phyloP scores from a whole-genome alignment of 139 green algal genomes.

The Volvox africanus region DNA sequence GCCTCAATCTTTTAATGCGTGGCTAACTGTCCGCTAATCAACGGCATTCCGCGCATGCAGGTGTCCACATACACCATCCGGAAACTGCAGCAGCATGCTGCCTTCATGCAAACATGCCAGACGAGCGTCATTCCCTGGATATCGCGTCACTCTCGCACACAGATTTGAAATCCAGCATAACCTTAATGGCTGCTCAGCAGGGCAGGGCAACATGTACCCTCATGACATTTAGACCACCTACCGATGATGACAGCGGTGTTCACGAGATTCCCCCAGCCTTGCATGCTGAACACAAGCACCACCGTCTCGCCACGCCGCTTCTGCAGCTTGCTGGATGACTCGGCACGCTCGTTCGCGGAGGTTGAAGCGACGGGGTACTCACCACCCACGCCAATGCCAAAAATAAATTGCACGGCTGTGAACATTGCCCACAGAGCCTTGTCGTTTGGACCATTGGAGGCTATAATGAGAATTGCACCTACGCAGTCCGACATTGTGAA shows the following conservation, averaged over 20 bases:
- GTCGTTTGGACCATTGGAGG: constrained; percentile 26
- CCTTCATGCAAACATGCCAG: background rate
- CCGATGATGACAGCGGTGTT: constrained; percentile 53
- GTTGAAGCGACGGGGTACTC: constrained; percentile 86
- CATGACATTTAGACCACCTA: background rate
- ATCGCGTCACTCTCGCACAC: no score
- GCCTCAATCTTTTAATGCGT: no score
- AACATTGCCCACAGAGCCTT: constrained; percentile 35
- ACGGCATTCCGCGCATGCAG: no score
- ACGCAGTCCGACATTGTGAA: background rate
- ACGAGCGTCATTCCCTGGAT: no score
- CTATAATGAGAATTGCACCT: constrained; percentile 42
- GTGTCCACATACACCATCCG: no score
- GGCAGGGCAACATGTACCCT: background rate
- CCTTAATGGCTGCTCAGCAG: no score
- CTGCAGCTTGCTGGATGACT: constrained; percentile 64
- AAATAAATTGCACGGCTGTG: constrained; percentile 50
- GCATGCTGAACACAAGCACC: constrained; percentile 73
- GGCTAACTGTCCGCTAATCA: no score
- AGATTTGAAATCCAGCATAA: no score
- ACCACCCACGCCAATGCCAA: constrained; percentile 70
- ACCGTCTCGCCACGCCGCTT: constrained; percentile 63
- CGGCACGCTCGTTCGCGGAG: constrained; percentile 82
- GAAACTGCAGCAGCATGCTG: background rate
- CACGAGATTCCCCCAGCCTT: constrained; percentile 63